These are phyloP conservation scores for Globisporangium canariense DNA, from an alignment of 352 stramenopile species.

Conservation along the genomic window DNA sequence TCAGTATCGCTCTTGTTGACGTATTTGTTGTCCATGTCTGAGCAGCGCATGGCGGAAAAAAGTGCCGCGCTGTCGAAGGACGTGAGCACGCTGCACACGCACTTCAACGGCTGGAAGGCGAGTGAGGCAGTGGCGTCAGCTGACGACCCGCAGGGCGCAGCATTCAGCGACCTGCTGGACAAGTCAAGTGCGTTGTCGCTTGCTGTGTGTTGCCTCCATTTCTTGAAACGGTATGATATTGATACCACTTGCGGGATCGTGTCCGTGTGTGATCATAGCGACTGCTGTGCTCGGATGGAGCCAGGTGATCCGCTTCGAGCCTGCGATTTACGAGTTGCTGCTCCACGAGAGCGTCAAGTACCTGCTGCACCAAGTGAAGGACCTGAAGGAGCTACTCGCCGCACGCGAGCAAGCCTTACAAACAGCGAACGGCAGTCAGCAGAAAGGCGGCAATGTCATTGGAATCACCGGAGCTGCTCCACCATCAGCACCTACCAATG, in stretches of 20 bases:
- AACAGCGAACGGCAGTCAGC: not conserved
- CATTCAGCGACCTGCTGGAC: conserved; percentile 36
- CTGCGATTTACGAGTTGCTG: conserved; percentile 62
- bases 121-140: conserved; percentile 25
- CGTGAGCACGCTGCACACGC: conserved; percentile 36
- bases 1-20: not conserved
- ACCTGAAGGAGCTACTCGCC: conserved; percentile 57
- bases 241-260: not conserved
- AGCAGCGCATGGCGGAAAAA: conserved; percentile 52
- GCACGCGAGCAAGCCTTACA: conserved; percentile 40
- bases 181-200: conserved; percentile 39
- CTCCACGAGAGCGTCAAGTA: conserved; percentile 69
- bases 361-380: conserved; percentile 47
- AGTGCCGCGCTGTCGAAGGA: conserved; percentile 53
- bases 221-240: not conserved
- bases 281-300: conserved; percentile 41
- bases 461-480: not conserved
- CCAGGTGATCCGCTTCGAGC: conserved; percentile 43
- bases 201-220: not conserved
- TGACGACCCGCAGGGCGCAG: conserved; percentile 20
- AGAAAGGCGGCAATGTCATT: not conserved
- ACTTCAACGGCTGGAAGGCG: conserved; percentile 59
- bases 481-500: not conserved
- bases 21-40: not conserved
- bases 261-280: conserved; percentile 18